Conservation (phyloP, 306 rosid species). For the Fragaria vesca region DNA sequence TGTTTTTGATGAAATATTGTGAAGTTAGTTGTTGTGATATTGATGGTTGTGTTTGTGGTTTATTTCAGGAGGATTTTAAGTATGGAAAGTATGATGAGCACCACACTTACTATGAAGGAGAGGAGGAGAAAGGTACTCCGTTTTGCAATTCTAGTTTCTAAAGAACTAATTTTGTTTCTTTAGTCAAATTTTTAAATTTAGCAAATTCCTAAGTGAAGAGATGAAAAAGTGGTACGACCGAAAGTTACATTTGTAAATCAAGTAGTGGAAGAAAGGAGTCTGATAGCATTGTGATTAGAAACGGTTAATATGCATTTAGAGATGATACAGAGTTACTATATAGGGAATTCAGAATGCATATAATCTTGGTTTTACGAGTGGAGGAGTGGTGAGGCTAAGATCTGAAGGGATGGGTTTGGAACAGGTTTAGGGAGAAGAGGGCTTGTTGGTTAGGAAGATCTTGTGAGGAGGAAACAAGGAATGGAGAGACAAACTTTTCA, state of each 20-base stretch:
- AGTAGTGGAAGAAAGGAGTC: background rate
- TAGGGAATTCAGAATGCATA: background rate
- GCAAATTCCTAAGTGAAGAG: background rate
- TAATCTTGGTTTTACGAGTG: background rate
- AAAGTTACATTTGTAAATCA: background rate
- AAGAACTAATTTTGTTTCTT: background rate
- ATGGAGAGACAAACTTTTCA: background rate
- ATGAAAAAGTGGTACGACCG: background rate
- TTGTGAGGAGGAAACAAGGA: background rate
- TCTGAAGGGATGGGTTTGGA: background rate
- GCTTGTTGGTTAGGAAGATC: background rate
- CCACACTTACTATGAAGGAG: slow-evolving; percentile 78
- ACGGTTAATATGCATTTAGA: background rate
- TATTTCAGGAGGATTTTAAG: slow-evolving; percentile 72
- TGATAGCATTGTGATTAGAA: background rate
- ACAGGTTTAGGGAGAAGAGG: background rate
- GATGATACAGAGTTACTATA: background rate
- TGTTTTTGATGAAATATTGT: background rate
- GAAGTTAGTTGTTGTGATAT: background rate
- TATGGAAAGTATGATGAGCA: slow-evolving; percentile 77
- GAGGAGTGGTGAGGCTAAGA: background rate
- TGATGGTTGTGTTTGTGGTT: slow-evolving; percentile 10
- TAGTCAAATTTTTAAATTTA: background rate
- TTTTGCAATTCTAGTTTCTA: background rate
- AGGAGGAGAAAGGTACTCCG: slow-evolving; percentile 42